Base-by-base conservation (phyloP, 176 grass and related monocot species). In the Dactylis glomerata region DNA sequence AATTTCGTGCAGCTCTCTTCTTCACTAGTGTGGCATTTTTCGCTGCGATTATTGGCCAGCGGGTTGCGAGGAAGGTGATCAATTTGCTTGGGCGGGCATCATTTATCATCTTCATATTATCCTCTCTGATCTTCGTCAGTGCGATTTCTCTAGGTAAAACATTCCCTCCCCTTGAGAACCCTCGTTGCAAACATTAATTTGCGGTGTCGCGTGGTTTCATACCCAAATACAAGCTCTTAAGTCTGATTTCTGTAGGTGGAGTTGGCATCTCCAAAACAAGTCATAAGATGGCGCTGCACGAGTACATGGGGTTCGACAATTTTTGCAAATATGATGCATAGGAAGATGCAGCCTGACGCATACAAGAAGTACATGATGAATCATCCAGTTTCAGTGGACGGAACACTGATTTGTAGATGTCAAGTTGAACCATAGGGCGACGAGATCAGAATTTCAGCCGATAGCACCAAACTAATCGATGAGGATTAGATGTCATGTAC, bases 261-360 rank as follows among this genome's bases (percentile, higher is more conserved):
- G 61, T 13, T 1, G 93, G 93, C 69, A 91, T 93, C 55, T 80
- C 81, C 6, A 89, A 89, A 41, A 92, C 87, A 55, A 78, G 83
- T 27, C 65, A 75, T 11, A 89, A 80, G 79, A 87, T 96, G 12
- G n/a, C 75, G 24, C 83, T 20, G 14, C 88, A 85, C 13, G 81
- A 93, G 58, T 93, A 96, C 86, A 93, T 96, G 91, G 94, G 94
- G 3, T 89, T 96, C 51, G 86, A 85, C 17, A 84, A 84, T 34
- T 50, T 96, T 14, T 92, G 91, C 28, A 17, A 64, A 64, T 64
- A 64, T 15, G 61, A 31, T 64, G 27, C 6, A 6, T 32, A 64
- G 61, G 38, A 47, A 73, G n/a, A 73, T 46, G 41, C 19, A n/a
- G 33, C 62, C 16, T 66, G 62, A 34, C 16, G 7, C 31, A 66